Conservation (phyloP, 768 basidiomycete genomes). For the Vararia minispora region DNA sequence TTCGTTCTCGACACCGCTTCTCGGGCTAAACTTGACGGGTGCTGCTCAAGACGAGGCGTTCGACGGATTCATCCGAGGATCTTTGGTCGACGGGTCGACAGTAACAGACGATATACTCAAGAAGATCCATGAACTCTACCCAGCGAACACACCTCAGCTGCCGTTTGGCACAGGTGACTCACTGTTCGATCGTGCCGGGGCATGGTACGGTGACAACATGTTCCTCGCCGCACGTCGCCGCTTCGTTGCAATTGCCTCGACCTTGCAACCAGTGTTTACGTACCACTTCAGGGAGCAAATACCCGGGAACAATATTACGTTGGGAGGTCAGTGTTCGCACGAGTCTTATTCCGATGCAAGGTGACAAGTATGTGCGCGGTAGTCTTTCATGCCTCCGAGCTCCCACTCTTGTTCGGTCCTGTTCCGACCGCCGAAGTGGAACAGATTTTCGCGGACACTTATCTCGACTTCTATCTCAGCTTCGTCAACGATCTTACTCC, state of each 20-base stretch:
- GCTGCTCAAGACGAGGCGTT: constrained; percentile 33
- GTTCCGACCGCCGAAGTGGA: constrained; percentile 30
- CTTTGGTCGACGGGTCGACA: constrained; percentile 43
- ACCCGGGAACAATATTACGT: constrained; percentile 34
- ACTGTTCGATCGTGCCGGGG: constrained; percentile 41
- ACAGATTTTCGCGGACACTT: constrained; percentile 32
- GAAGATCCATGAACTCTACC: constrained; percentile 30
- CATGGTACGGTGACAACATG: constrained; percentile 53
- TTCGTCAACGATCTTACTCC: constrained; percentile 47
- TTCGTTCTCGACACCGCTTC: constrained; percentile 28
- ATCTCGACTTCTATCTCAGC: constrained; percentile 43
- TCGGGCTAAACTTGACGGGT: constrained; percentile 27
- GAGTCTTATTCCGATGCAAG: background rate
- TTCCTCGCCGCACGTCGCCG: constrained; percentile 39
- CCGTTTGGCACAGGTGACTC: constrained; percentile 50
- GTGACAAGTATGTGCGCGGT: background rate
- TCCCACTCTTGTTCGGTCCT: constrained; percentile 37
- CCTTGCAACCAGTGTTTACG: constrained; percentile 36
- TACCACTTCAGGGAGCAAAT: constrained; percentile 50
- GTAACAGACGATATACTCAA: constrained; percentile 30
- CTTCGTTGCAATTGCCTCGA: constrained; percentile 38
- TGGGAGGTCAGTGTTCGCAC: constrained; percentile 31
- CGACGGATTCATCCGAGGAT: constrained; percentile 32
- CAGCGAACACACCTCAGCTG: constrained; percentile 33
- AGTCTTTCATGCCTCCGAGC: constrained; percentile 42